Base-by-base conservation (phyloP, 148 eudicot species). In the Fagopyrum homotropicum region DNA sequence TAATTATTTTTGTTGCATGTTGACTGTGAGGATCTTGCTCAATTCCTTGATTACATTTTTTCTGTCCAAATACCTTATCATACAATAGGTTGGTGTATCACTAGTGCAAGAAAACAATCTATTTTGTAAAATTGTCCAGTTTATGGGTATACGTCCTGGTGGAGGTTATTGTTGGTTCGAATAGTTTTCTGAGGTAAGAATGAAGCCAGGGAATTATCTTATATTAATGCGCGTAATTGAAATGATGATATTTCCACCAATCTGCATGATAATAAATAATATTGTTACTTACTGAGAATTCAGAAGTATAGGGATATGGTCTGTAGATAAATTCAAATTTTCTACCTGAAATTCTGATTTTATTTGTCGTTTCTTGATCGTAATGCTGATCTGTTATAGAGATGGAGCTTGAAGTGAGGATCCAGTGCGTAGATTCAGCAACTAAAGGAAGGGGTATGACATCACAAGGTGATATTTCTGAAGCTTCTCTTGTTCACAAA, bases 371-470 rank as follows among this genome's bases (percentile, higher is more conserved):
- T 63, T 30, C 43, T 63, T 29, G 69, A 30, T 63, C 12, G n/a
- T 11, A 63, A 63, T 70, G 49, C 26, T 45, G 50, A 45, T n/a
- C 22, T 82, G 80, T 81, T 63, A 81, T 83, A 83, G 93, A 92
- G 84, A 88, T 89, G 79, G 30, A 73, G 19, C 82, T 59, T 48
- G 83, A 83, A 74, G 77, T 59, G 59, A 75, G 88, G 80, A 80
- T 90, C 45, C 81, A 84, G 16, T 87, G 91, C 81, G 78, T 86
- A 48, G 81, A 85, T 51, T 86, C 92, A 73, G 77, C 87, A 80
- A 75, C 80, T 57, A 92, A 90, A 80, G 98, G 98, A 77, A 89
- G 96, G 80, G 97, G 96, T 72, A 89, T 95, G 90, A 73, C 82
- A 74, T 79, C 92, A 80, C 22, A 70, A 74, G 55, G 29, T 50